Base-by-base conservation (phyloP, 73 alveolate species). In the Diophrys sp. region DNA sequence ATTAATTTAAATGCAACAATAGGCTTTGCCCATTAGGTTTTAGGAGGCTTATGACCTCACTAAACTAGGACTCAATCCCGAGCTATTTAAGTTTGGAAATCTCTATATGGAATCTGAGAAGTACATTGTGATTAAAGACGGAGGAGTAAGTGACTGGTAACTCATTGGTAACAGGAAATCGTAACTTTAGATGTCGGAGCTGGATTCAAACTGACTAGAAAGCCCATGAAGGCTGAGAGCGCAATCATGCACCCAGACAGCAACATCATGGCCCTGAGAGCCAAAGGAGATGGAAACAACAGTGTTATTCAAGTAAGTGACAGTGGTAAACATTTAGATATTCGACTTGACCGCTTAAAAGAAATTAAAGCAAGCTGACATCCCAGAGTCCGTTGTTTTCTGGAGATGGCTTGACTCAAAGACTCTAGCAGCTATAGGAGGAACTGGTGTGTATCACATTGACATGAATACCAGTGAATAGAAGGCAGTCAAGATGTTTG, bases 151-250 rank as follows among this genome's bases (percentile, higher is more conserved):
- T 73, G 67, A n/a, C 55, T 23, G n/a, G 75, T 2, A 29, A 30
- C n/a, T 72, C 29, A 54, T n/a, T 11, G 28, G 5, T 31, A n/a
- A 79, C 55, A 84, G 90, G 90, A 89, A 71, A 72, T 83, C 30
- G 89, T 84, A 69, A 83, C 89, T 77, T 67, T 91, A 67, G 94
- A 91, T 82, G 56, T 91, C 73, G 80, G 81, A 71, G 80, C 87
- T 70, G 81, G 83, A 31, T 85, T 74, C 90, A 54, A 79, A n/a
- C 87, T 77, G 54, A 85, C 93, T 34, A 93, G 99, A 78, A 94
- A 95, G 91, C 96, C 98, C 81, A 94, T 92, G 89, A 97, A 90
- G 90, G 99, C 99, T 55, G 99, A 97, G 31, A 95, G 95, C 23
- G 97, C 95, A 29, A 80, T 97, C 85, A 96, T 96, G 98, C 98